Evolutionary conservation across 495 filamentous ascomycete species (phyloP).

Genomic region (Lichenothelia convexa): DNA sequence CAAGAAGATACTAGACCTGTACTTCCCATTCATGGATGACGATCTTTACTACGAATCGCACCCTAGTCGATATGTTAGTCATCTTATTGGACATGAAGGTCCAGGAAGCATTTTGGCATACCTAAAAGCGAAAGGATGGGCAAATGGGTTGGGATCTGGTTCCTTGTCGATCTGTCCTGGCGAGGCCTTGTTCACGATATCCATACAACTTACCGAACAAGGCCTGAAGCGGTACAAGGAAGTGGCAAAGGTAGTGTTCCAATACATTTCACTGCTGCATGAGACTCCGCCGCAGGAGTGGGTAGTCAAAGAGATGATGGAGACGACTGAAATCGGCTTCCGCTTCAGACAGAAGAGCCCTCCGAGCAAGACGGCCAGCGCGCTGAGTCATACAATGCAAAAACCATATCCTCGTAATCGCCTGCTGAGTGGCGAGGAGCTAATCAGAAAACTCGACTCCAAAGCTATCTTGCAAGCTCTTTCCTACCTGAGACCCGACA

Average conservation of each 20-base stretch:
- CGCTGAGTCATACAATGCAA: constrained; percentile 71
- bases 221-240: constrained; percentile 72
- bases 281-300: constrained; percentile 71
- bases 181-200: constrained; percentile 63
- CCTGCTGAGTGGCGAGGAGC: constrained; percentile 58
- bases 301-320: constrained; percentile 84
- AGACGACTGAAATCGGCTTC: constrained; percentile 82
- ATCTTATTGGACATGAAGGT: constrained; percentile 91
- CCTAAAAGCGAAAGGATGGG: constrained; percentile 91
- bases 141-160: constrained; percentile 70
- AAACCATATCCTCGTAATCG: constrained; percentile 68
- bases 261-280: constrained; percentile 79
- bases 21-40: constrained; percentile 81
- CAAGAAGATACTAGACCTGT: constrained; percentile 61
- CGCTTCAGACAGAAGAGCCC: constrained; percentile 84
- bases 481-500: constrained; percentile 62
- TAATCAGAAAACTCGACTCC: constrained; percentile 62
- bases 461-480: constrained; percentile 58
- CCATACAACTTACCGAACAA: constrained; percentile 71
- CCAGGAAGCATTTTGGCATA: constrained; percentile 92
- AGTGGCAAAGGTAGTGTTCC: constrained; percentile 72
- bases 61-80: constrained; percentile 77
- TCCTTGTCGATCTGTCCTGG: constrained; percentile 62
- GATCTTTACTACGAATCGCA: constrained; percentile 66
- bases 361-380: constrained; percentile 72